Evolutionary conservation across 208 protist genomes (phyloP).

Genomic region (Lotmaria passim): DNA sequence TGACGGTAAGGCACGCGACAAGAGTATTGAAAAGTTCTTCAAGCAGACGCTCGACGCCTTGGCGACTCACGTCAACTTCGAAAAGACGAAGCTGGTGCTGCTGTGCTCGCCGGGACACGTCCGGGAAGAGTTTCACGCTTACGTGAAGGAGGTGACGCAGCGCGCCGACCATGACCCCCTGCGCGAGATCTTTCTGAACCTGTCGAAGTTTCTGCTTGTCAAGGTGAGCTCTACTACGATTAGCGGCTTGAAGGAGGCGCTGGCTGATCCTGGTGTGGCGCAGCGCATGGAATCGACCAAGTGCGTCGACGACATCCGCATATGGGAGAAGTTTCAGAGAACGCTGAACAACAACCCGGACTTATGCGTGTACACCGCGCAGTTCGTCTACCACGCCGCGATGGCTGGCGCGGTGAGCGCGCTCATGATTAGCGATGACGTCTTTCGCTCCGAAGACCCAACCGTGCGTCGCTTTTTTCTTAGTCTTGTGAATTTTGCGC

Average conservation of each 20-base stretch:
- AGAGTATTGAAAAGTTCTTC: constrained; percentile 94
- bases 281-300: constrained; percentile 87
- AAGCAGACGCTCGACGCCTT: constrained; percentile 91
- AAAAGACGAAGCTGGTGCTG: constrained; percentile 94
- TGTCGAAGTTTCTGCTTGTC: constrained; percentile 92
- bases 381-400: constrained; percentile 86
- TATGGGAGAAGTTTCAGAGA: constrained; percentile 94
- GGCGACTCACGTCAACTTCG: constrained; percentile 90
- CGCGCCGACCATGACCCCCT: constrained; percentile 63
- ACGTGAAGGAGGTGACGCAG: constrained; percentile 50
- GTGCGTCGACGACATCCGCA: constrained; percentile 89
- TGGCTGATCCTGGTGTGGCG: constrained; percentile 84
- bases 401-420: constrained; percentile 79
- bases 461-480: constrained; percentile 92
- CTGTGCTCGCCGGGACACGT: constrained; percentile 95
- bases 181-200: constrained; percentile 76
- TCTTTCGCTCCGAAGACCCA: constrained; percentile 91
- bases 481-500: constrained; percentile 88
- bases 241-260: constrained; percentile 84
- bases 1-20: constrained; percentile 83
- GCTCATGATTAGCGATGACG: constrained; percentile 93
- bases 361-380: constrained; percentile 93
- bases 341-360: constrained; percentile 90
- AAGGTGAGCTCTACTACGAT: constrained; percentile 91
- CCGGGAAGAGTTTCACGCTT: constrained; percentile 85